phyloP scores from a whole-genome alignment of 2,329 filamentous ascomycete genomes.

The Thielaviopsis punctulata region DNA sequence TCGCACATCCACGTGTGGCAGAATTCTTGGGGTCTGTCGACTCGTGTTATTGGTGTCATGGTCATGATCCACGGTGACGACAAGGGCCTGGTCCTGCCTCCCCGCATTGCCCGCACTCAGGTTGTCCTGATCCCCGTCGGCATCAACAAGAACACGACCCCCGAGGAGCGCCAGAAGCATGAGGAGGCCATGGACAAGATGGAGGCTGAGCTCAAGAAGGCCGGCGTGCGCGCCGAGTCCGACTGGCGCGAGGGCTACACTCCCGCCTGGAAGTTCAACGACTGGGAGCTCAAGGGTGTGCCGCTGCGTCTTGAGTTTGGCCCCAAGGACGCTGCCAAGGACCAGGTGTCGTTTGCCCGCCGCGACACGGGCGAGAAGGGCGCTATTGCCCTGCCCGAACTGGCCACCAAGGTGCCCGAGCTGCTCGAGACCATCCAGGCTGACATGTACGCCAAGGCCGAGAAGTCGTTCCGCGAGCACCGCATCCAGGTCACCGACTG shows the following conservation, averaged over 20 bases:
- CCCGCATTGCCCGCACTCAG: conserved; percentile 74
- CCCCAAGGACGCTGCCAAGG: conserved; percentile 77
- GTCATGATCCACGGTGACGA: conserved; percentile 96
- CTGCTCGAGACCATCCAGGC: conserved; percentile 81
- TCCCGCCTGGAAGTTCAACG: conserved; percentile 95
- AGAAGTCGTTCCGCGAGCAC: conserved; percentile 62
- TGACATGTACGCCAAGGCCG: conserved; percentile 63
- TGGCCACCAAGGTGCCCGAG: conserved; percentile 56
- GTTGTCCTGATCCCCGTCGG: conserved; percentile 81
- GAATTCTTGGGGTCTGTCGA: conserved; percentile 97
- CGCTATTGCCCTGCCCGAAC: conserved; percentile 56
- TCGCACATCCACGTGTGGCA: conserved; percentile 84
- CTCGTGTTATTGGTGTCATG: conserved; percentile 95
- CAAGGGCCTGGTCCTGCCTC: conserved; percentile 85
- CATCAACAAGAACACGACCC: conserved; percentile 69
- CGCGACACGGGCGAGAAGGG: conserved; percentile 77
- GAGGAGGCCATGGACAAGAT: conserved; percentile 61
- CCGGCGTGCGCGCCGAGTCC: conserved; percentile 59
- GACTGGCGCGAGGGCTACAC: conserved; percentile 85
- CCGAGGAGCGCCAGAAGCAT: conserved; percentile 63
- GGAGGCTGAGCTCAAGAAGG: conserved; percentile 48
- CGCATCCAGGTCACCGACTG: conserved; percentile 68
- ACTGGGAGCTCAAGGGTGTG: conserved; percentile 94
- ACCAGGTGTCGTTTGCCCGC: conserved; percentile 69
- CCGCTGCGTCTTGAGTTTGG: conserved; percentile 91